phyloP scores from a whole-genome alignment of 176 grass and related monocot species.

The barley (Hordeum vulgare) region MorexV3_pseudomolecules_assembly NC_058519.1:48552769-48553268 shows the following conservation, averaged over 20 bases:
- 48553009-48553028: slow-evolving; percentile 63
- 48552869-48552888: not conserved
- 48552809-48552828: slow-evolving; percentile 62
- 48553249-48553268: slow-evolving; percentile 54
- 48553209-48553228: slow-evolving; percentile 80
- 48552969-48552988: slow-evolving; percentile 82
- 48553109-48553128: not conserved
- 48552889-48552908: slow-evolving; percentile 33
- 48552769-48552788: slow-evolving; percentile 75
- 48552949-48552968: slow-evolving; percentile 70
- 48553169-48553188: slow-evolving; percentile 74
- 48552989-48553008: slow-evolving; percentile 56
- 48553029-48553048: slow-evolving; percentile 77
- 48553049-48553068: slow-evolving; percentile 61
- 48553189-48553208: slow-evolving; percentile 73
- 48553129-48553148: slow-evolving; percentile 16
- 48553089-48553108: not conserved
- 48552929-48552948: slow-evolving; percentile 68
- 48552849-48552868: not conserved
- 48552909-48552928: slow-evolving; percentile 76
- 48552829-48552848: slow-evolving; percentile 17
- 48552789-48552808: slow-evolving; percentile 84
- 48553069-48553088: too few species aligned
- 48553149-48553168: slow-evolving; percentile 79
- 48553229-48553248: slow-evolving; percentile 64